A percentile compares a stretch with the other conserved stretches of the same genome.
phyloP scores from a whole-genome alignment of 2,329 filamentous ascomycete species.

The Sporothrix globosa region DNA sequence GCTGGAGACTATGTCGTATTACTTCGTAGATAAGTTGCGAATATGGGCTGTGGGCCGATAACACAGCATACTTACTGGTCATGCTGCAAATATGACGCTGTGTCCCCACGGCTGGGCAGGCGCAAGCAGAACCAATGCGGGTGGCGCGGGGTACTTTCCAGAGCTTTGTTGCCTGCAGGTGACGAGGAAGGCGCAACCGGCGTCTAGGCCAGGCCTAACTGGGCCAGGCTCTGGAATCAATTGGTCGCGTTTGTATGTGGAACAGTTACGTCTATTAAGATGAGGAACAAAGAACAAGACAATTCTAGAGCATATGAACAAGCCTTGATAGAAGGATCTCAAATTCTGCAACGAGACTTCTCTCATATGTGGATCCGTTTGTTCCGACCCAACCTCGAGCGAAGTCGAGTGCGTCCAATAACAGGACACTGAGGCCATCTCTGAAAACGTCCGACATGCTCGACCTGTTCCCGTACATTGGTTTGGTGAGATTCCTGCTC shows the following conservation, averaged over 20 bases:
- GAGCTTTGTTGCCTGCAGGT: constrained; percentile 18
- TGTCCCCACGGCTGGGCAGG: constrained; percentile 20
- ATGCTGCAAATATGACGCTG: constrained; percentile 20
- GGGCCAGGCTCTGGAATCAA: constrained; percentile 4
- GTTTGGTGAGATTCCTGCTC: not conserved
- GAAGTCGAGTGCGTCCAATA: not conserved
- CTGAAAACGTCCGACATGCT: not conserved
- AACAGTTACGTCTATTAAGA: not conserved
- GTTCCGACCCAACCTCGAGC: not conserved
- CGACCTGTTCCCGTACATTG: too few species aligned
- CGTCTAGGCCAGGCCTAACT: not conserved
- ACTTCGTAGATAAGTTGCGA: not conserved
- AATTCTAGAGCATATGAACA: not conserved
- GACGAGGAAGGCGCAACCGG: not conserved
- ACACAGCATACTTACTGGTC: not conserved
- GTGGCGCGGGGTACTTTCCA: constrained; percentile 14
- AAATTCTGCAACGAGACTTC: not conserved
- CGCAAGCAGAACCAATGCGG: constrained; percentile 21
- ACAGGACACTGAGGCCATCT: not conserved
- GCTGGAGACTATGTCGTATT: not conserved
- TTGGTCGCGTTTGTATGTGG: not conserved
- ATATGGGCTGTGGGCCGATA: not conserved
- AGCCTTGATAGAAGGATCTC: not conserved
- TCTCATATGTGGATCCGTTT: too few species aligned
- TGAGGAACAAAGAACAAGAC: constrained; percentile 12